Base-by-base conservation (phyloP, 257 asterid genomes). In the Thymus quinquecostatus region DNA sequence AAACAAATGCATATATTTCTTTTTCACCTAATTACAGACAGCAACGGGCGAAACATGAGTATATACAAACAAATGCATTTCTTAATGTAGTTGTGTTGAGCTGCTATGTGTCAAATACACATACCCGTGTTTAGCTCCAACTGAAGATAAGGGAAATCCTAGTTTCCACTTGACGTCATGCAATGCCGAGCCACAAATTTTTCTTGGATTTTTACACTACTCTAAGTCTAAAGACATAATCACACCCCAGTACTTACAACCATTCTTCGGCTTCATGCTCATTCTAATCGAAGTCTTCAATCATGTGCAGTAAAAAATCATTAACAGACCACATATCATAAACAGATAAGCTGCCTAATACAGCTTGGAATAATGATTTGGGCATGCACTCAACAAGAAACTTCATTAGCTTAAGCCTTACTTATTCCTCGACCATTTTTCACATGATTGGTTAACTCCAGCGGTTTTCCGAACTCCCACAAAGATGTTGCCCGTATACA, bases 261-360 rank as follows among this genome's bases (percentile, higher is more conserved):
- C 53, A 48, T 32, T 48, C 41, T 48, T 41, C 21, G 12, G 12
- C 50, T 27, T 10, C 27, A 51, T 14, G 13, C 50, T 55, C 45
- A n/a, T 57, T 47, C 58, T 58, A 8, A 59, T 32, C 28, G 7
- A 66, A 50, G 60, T 50, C 71, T 32, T 66, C 33, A 14, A 66
- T 36, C 10, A 21, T 5, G 13, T 66, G 50, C 14, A 45, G n/a
- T 43, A 65, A 69, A 69, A 55, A 40, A 28, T 3, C 28, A 13
- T 49, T 53, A 67, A 36, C 63, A 53, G 53, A 36, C 8, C 21
- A 48, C 51, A 53, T 36, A 67, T 51, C 13, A 34, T 33, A 55
- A 55, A 30, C 49, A 57, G 60, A 2, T 44, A 58, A 13, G 47
- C 30, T 58, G 28, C 58, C 32, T 10, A 10, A 57, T 55, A 14